Evolutionary conservation across 139 green algal species (phyloP).

Genomic region (Spirogloea muscicola): DNA sequence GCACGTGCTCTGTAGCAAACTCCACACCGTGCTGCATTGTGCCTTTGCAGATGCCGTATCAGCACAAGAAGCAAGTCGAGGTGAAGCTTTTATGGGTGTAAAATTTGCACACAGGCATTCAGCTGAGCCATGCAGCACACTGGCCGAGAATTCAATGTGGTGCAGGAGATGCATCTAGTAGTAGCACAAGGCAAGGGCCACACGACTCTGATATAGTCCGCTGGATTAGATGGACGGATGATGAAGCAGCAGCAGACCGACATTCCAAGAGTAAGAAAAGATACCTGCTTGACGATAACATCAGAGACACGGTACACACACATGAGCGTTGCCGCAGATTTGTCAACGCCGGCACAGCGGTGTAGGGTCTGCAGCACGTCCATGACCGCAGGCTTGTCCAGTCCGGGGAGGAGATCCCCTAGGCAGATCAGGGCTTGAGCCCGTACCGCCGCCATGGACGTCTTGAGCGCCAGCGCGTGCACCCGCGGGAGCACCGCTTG

Average conservation of each 20-base stretch:
- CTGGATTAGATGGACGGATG: no score
- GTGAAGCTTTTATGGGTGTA: no score
- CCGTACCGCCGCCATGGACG: constrained; percentile 46
- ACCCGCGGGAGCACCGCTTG: constrained; percentile 33
- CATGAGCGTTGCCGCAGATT: constrained; percentile 62
- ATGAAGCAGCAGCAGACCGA: no score
- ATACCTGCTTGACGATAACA: constrained; percentile 57
- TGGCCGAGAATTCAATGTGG: no score
- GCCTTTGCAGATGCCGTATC: no score
- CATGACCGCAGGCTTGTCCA: constrained; percentile 58
- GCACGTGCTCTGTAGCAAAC: constrained; percentile 36
- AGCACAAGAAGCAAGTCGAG: no score
- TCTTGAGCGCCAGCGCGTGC: constrained; percentile 41
- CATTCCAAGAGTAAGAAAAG: no score
- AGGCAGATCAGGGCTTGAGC: constrained; percentile 55
- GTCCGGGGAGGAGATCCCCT: constrained; percentile 44
- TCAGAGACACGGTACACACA: constrained; percentile 61
- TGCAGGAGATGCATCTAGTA: no score
- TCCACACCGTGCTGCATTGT: constrained; percentile 35
- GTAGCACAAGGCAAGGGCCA: no score
- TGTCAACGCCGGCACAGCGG: constrained; percentile 65
- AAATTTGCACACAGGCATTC: no score
- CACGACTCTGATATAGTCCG: no score
- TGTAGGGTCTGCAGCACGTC: constrained; percentile 55
- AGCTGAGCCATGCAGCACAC: no score